phyloP scores from a whole-genome alignment of 306 rosid species.

The Cyamopsis tetragonoloba region DNA sequence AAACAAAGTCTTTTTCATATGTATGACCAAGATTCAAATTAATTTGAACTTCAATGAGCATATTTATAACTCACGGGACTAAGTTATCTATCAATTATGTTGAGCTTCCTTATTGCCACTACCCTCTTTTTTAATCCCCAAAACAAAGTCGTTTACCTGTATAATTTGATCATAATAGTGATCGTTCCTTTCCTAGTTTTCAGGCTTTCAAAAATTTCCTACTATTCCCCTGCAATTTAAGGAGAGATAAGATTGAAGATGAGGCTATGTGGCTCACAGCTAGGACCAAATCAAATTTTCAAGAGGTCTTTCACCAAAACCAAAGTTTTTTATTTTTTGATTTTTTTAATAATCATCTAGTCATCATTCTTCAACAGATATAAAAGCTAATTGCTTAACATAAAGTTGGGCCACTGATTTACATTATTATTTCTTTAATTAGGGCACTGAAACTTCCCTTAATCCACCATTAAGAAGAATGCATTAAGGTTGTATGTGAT shows the following conservation, averaged over 20 bases:
- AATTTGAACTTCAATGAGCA: too few species aligned
- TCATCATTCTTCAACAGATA: slow-evolving; percentile 61
- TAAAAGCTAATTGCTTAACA: slow-evolving; percentile 46
- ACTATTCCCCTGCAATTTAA: slow-evolving; percentile 25
- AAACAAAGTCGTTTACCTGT: slow-evolving; percentile 24
- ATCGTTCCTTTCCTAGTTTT: slow-evolving; percentile 47
- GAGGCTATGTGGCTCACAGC: slow-evolving; percentile 40
- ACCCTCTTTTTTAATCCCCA: slow-evolving; percentile 13
- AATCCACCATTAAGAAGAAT: slow-evolving; percentile 28
- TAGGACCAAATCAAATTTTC: slow-evolving; percentile 34
- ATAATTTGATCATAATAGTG: slow-evolving; percentile 33
- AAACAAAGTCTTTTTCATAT: too few species aligned
- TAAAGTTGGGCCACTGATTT: slow-evolving; percentile 56
- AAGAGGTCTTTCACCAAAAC: slow-evolving; percentile 40
- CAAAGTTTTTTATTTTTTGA: slow-evolving; percentile 33
- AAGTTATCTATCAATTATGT: too few species aligned
- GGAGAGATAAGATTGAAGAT: slow-evolving; percentile 27
- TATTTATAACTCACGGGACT: too few species aligned
- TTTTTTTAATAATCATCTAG: slow-evolving; percentile 44
- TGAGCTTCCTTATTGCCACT: slow-evolving; percentile 11
- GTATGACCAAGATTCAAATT: too few species aligned
- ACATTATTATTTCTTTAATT: slow-evolving; percentile 42
- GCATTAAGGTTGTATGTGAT: slow-evolving; percentile 19
- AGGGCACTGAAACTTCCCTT: slow-evolving; percentile 26
- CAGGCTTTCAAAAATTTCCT: slow-evolving; percentile 41